These are phyloP conservation scores for Mucor mucedo DNA, from an alignment of 371 early-diverging fungal species.

Conservation along the genomic window DNA sequence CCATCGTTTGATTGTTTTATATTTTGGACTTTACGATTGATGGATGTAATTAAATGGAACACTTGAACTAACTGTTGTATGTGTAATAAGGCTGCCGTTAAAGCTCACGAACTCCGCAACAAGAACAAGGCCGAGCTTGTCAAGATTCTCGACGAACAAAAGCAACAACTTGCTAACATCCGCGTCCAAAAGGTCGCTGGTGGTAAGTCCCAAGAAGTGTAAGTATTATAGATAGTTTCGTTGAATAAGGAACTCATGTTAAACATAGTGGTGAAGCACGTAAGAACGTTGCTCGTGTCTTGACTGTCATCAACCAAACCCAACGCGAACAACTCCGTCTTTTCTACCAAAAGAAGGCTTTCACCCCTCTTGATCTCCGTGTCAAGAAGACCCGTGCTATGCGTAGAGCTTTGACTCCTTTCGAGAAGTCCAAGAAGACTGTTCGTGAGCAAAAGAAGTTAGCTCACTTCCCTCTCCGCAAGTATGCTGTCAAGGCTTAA, in stretches of 20 bases:
- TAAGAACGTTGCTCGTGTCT: conserved; percentile 92
- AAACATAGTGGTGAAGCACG: conserved; percentile 73
- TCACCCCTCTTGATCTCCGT: conserved; percentile 92
- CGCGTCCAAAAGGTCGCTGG: conserved; percentile 92
- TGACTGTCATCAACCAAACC: conserved; percentile 93
- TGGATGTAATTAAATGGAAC: neutral
- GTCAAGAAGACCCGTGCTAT: conserved; percentile 97
- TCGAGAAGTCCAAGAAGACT: conserved; percentile 75
- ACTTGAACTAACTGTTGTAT: neutral
- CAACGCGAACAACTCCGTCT: conserved; percentile 84
- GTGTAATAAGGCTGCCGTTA: conserved; percentile 71
- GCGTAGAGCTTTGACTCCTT: conserved; percentile 89
- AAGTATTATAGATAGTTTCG: conserved; percentile 29
- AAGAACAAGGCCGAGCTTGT: conserved; percentile 91
- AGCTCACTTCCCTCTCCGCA: conserved; percentile 85
- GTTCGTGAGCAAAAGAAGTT: conserved; percentile 83
- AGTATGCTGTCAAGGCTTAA: conserved; percentile 89
- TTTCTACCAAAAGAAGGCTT: conserved; percentile 90
- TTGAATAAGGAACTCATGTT: neutral
- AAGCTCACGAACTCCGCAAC: conserved; percentile 90
- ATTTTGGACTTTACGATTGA: neutral
- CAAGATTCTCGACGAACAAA: conserved; percentile 90
- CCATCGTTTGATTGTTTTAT: neutral
- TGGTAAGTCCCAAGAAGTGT: conserved; percentile 85
- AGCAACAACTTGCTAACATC: conserved; percentile 89